Base-by-base conservation (phyloP, 805 yeast species). In the Pichia rugopelliculosa region DNA sequence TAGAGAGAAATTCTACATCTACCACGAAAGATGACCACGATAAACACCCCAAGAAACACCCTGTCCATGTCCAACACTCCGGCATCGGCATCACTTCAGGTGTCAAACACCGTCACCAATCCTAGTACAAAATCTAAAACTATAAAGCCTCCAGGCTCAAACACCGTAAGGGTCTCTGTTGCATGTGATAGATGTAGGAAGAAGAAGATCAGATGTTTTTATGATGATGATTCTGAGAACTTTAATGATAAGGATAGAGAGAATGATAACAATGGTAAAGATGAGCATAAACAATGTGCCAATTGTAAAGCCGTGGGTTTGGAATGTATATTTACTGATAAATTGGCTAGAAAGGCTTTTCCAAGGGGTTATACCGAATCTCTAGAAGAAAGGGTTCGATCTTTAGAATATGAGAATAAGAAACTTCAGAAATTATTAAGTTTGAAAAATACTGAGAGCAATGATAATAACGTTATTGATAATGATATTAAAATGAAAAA, bases 361-460 rank as follows among this genome's bases (percentile, higher is more conserved):
- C 96, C 96, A 0, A 74, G 95, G 60, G 96, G 96, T 0, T 89
- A 89, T 58, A 89, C 96, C 0, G 96, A 89, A 65, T 82, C 89
- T 2, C 64, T 89, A 46, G 97, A 89, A 61, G 95, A 87, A 59
- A 71, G 96, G 44, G 82, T 89, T n/a, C 71, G 96, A 43, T 93
- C 84, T 59, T 71, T 90, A 21, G 96, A 88, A 62, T 77, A 83
- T 3, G 95, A 88, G 58, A 87, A 87, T 61, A 77, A 79, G 53
- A 75, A 84, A 57, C 65, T 89, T 24, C 71, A 76, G 30, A 84
- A 86, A 10, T 60, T 84, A 41, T 59, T 86, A 37, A 84, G 80
- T 50, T 62, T 81, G 47, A 75, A 82, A 54, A 49, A 36, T 26
- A 24, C 3, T 25, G 40, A 40, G 24, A 24, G 33, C 23, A 33